Evolutionary conservation across 169 alveolate genomes (phyloP).

Genomic region (Plasmodium ovale): DNA sequence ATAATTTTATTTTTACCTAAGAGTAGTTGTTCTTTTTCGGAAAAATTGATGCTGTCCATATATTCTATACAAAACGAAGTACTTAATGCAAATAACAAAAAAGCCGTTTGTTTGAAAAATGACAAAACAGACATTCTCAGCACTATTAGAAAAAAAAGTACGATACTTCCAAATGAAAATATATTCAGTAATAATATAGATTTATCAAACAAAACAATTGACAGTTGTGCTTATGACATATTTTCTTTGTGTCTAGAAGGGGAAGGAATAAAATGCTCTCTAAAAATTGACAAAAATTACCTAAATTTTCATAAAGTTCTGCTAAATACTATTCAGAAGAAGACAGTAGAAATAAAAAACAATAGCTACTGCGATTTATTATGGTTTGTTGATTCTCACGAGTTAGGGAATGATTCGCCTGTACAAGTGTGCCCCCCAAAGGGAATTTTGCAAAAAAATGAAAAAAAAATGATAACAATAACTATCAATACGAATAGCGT

Average conservation of each 20-base stretch:
- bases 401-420: slow-evolving; percentile 7
- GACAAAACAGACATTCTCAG: neutral
- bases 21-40: neutral
- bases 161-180: neutral
- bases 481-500: slow-evolving; percentile 32
- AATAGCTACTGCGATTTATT: slow-evolving; percentile 41
- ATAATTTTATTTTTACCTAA: slow-evolving; percentile 58
- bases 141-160: neutral
- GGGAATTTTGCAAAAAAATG: slow-evolving; percentile 47
- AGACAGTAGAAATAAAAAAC: slow-evolving; percentile 35
- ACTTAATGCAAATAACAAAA: neutral
- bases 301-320: slow-evolving; percentile 65
- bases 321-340: slow-evolving; percentile 39
- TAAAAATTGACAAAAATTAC: slow-evolving; percentile 26
- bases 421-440: slow-evolving; percentile 26
- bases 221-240: slow-evolving; percentile 19
- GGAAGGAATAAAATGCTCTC: slow-evolving; percentile 56
- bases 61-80: slow-evolving; percentile 11
- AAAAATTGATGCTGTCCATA: slow-evolving; percentile 29
- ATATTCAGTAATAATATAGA: slow-evolving; percentile 9
- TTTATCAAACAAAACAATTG: slow-evolving; percentile 26
- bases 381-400: slow-evolving; percentile 58
- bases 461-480: slow-evolving; percentile 31
- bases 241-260: slow-evolving; percentile 39
- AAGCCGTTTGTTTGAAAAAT: neutral